Conservation (phyloP, 176 grass and related monocot genomes). For the Tillandsia leiboldiana region DNA sequence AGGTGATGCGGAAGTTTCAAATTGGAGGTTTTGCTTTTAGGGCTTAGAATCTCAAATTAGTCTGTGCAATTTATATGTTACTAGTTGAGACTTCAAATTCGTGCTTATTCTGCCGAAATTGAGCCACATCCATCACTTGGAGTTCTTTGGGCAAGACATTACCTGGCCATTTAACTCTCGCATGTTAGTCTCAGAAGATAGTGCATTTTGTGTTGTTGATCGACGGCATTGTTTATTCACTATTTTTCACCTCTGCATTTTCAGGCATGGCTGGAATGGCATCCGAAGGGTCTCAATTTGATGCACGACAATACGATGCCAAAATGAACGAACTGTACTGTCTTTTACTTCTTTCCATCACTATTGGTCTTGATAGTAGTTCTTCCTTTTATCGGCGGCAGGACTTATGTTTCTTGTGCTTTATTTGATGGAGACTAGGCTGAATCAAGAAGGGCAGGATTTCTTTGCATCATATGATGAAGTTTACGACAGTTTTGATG, state of each 20-base stretch:
- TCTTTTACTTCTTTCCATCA: neutral
- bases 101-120: too few species aligned
- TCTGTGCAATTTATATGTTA: too few species aligned
- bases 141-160: neutral
- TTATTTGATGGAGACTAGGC: neutral
- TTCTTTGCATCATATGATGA: constrained; percentile 19
- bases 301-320: constrained; percentile 6
- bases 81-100: too few species aligned
- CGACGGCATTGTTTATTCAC: neutral
- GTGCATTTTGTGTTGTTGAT: neutral
- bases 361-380: neutral
- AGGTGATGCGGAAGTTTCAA: too few species aligned
- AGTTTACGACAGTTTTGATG: constrained; percentile 10
- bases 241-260: neutral
- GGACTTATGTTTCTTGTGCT: neutral
- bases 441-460: constrained; percentile 7
- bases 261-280: neutral
- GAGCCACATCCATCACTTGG: neutral
- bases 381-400: neutral
- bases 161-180: neutral
- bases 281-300: neutral
- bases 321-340: constrained; percentile 1
- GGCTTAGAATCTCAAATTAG: too few species aligned
- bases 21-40: too few species aligned
- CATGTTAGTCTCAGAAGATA: too few species aligned